Base-by-base conservation (phyloP, 2,329 filamentous ascomycete genomes). In the Didymella segeticola region DNA sequence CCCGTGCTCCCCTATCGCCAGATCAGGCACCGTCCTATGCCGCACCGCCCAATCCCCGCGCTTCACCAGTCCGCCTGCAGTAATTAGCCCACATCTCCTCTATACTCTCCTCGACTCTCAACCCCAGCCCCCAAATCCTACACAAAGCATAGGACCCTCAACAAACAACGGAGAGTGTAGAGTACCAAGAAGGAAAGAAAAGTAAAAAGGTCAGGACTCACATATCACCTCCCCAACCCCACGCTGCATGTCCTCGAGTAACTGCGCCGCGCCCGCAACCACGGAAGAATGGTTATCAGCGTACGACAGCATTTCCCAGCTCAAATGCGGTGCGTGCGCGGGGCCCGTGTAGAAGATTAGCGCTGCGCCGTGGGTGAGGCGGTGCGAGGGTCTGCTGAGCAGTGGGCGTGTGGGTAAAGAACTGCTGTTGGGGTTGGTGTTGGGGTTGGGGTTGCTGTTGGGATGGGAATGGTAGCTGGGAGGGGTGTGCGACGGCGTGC, bases 281-380 rank as follows among this genome's bases (percentile, higher is more conserved):
- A 38, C 30, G 9, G 20, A 29, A 9, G 17, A 5, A 20, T 54
- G 43, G 3, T 33, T 26, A 11, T 54, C 51, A 1, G 20, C 51
- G 11, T 54, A 54, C 17, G 33, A 41, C 11, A 54, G 33, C 51
- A 54, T 47, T 9, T 54, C 43, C 51, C 51, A 54, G 7, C 23
- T 25, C n/a, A 26, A 22, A 19, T 43, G 27, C 23, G 38, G 51
- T 30, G 43, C 20, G 10, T 7, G 11, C 6, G 36, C 15, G 6
- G 46, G 46, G 1, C 52, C 52, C 1, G 33, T 55, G 34, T 55
- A 55, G 46, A 33, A 43, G n/a, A 55, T 55, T 15, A 55, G 41
- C 14, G 39, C 52, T 6, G 25, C 45, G 41, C 46, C 43, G 33
- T 47, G 43, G 6, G 26, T 51, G n/a, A 25, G 19, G 25, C 3